A percentile compares a stretch with the other conserved stretches of the same genome.
Evolutionary conservation across 805 yeast genomes (phyloP).

Genomic region (Wickerhamiella occidentalis): DNA sequence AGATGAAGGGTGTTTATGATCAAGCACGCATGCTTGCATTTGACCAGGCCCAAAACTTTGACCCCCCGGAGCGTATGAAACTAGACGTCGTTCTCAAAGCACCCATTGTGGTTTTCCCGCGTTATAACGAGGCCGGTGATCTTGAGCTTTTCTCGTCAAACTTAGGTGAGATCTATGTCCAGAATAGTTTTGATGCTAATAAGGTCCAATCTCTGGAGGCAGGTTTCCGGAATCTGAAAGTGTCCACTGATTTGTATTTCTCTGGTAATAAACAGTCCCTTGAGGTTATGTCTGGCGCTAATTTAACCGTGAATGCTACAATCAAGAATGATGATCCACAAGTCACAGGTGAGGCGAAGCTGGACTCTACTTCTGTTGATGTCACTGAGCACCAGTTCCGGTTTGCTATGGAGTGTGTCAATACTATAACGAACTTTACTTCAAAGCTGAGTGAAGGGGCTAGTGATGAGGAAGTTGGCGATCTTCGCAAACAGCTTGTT

Average conservation of each 20-base stretch:
- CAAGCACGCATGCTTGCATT: constrained; percentile 79
- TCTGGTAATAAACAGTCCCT: constrained; percentile 32
- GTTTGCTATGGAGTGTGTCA: constrained; percentile 43
- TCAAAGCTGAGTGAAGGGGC: constrained; percentile 36
- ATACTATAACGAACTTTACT: constrained; percentile 45
- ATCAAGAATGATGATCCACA: constrained; percentile 12
- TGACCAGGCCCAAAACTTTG: constrained; percentile 59
- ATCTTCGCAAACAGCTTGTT: constrained; percentile 16
- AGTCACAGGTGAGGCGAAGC: constrained; percentile 45
- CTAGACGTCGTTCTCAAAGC: constrained; percentile 64
- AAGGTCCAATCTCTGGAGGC: constrained; percentile 42
- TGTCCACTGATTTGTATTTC: constrained; percentile 50
- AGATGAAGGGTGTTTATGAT: constrained; percentile 84
- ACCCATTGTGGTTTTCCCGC: constrained; percentile 76
- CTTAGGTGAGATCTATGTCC: constrained; percentile 70
- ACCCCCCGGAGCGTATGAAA: constrained; percentile 47
- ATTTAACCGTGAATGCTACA: constrained; percentile 12
- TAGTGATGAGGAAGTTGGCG: constrained; percentile 36
- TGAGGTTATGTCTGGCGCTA: constrained; percentile 34
- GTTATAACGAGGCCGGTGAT: constrained; percentile 28
- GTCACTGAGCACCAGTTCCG: constrained; percentile 64
- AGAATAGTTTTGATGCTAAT: constrained; percentile 40
- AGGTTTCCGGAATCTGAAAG: constrained; percentile 59
- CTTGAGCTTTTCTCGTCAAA: constrained; percentile 52
- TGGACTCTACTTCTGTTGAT: constrained; percentile 50